Base-by-base conservation (phyloP, 106 monocot genomes). In the Acorus gramineus region DNA sequence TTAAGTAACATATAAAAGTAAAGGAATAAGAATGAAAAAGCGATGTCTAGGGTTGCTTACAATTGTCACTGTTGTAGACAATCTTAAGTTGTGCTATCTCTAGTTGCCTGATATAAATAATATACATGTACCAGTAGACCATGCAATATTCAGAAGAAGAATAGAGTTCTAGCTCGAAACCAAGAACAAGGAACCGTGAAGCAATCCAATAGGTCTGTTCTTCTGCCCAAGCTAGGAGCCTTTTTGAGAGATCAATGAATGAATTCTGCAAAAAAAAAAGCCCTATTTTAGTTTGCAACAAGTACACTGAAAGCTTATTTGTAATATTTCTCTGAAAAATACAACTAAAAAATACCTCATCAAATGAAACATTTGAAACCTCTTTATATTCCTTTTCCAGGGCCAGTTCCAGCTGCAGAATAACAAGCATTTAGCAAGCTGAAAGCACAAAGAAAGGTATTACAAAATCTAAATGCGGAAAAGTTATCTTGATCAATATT, bases 101-200 rank as follows among this genome's bases (percentile, higher is more conserved):
- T 56, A 92, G 65, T 5, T 79, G 88, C 74, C 84, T 91, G 66
- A 80, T 71, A 52, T 75, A 80, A 10, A 89, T 51, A 14, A 92
- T 76, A 71, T 85, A 84, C 92, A 98, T 79, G 65, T 98, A 92
- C 98, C 98, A 98, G 71, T 98, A 98, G 11, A 98, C 81, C 98
- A 98, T 98, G 75, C 88, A 92, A 62, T 88, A 98, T 65, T 92
- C 98, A 47, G 60, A 51, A 14, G 92, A 69, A 72, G 82, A 81
- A 69, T 89, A 98, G 11, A 98, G 81, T 60, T 98, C 92, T 63
- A 98, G 59, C 67, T 98, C 83, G 69, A 98, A 98, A 52, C 98
- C 98, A 71, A 98, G 73, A 55, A 64, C 79, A 28, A 98, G 76
- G 75, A 88, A 98, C 64, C 92, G 80, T 52, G 85, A 88, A 65